phyloP scores from a whole-genome alignment of 148 eudicot genomes.

The Fagopyrum esculentum region DNA sequence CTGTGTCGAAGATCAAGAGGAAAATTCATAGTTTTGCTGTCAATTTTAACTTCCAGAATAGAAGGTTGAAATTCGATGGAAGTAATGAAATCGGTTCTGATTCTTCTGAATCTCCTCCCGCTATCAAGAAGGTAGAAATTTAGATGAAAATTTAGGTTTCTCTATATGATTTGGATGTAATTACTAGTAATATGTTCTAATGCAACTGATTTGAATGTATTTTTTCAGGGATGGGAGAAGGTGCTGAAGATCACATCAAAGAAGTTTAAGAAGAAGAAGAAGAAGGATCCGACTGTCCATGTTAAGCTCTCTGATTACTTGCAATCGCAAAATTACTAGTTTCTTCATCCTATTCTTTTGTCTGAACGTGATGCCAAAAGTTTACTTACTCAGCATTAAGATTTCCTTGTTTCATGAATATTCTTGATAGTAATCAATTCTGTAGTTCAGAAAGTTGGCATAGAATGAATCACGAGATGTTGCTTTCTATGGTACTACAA shows the following conservation, averaged over 20 bases:
- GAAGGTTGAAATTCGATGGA: conserved; percentile 2
- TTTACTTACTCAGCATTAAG: not conserved
- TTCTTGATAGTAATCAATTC: too few relatives aligned
- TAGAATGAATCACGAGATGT: too few relatives aligned
- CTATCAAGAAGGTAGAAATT: not conserved
- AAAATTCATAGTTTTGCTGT: not conserved
- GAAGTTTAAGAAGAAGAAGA: conserved; percentile 32
- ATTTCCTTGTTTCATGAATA: not conserved
- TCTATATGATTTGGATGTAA: conserved; percentile 17
- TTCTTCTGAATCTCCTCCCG: too few relatives aligned
- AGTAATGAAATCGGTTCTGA: not conserved
- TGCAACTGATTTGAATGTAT: conserved; percentile 3
- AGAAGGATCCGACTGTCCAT: conserved; percentile 12
- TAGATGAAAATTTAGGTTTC: not conserved
- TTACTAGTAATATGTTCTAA: not conserved
- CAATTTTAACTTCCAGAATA: not conserved
- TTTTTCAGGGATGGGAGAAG: conserved; percentile 37
- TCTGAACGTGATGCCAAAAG: too few relatives aligned
- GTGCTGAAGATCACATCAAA: conserved; percentile 31
- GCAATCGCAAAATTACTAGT: not conserved
- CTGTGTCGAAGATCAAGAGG: not conserved
- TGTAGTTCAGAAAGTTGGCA: too few relatives aligned
- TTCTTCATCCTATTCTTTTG: not conserved
- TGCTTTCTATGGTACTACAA: too few relatives aligned
- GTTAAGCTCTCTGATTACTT: conserved; percentile 17